Base-by-base conservation (phyloP, 192 early-diverging fungal genomes). In the Backusella circina region DNA sequence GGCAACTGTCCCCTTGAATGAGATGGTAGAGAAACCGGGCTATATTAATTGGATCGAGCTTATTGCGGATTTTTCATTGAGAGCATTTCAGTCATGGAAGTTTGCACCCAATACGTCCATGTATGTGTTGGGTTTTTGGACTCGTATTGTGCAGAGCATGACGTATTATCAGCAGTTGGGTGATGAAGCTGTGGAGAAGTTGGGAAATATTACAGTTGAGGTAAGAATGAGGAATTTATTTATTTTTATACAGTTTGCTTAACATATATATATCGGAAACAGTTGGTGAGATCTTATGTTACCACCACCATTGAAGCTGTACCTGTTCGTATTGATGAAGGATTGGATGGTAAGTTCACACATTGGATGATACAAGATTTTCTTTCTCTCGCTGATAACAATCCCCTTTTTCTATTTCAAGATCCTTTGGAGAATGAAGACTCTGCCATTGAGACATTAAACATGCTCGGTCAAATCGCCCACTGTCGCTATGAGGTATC, bases 51-150 rank as follows among this genome's bases (percentile, higher is more conserved):
- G 90, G 90, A 86, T 93, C 50, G 82, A 91, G 2, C 39, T 88
- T 5, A 78, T 93, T 36, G 88, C 87, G 0, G 82, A 88, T 16
- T 93, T 93, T 71, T 88, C 91, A 2, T 79, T 91, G 3, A 83
- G 90, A 33, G 88, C 87, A 28, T 90, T 93, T 75, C 82, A 88
- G 21, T 80, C 87, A 0, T 84, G 86, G 82, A 87, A 92, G 79
- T 92, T 88, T 85, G 89, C 91, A 44, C 89, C 92, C 36, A 91
- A 95, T 80, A 93, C 90, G 75, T 79, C 93, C 3, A 83, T 86
- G 32, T 95, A 95, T 70, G 77, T 96, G 26, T 80, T 96, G 73
- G 91, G 89, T 12, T 97, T 97, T 79, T 97, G 96, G 96, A 89
- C 91, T 37, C 93, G 95, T 80, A 93, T 95, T 73, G 85, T 88